Base-by-base conservation (phyloP, 371 early-diverging fungal genomes). In the Mortierella sp. region DNA sequence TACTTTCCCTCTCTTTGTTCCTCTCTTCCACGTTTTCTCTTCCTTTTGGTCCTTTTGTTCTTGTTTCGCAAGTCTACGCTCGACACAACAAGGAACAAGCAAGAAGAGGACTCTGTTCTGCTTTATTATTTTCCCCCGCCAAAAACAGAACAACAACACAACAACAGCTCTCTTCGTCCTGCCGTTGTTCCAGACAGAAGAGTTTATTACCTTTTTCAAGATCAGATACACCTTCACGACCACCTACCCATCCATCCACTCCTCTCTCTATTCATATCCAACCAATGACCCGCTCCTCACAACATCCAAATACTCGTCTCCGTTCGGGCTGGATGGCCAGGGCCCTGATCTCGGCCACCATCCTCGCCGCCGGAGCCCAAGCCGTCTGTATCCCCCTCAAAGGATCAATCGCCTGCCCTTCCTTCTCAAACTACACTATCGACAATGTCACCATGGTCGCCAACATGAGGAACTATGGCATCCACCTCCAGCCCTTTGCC, bases 361-460 rank as follows among this genome's bases (percentile, higher is more conserved):
- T 78, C 19, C 41, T 78, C 22, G 79, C 65, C 22, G 39, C 66
- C 14, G 34, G 66, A 29, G 50, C 70, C 7, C 73, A 79, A 31
- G 71, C 75, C 1, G 68, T 31, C 29, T 79, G 79, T 39, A 45
- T 79, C 22, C 63, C 75, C 29, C 68, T 79, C 22, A 53, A 52
- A n/a, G 34, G 34, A 40, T 71, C 75, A 14, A 64, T 11, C 22
- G 67, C 75, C 8, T 79, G 79, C 24, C 75, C 79, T 4, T 61
- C 43, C 24, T 79, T 52, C 34, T 67, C 67, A 4, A 24, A 48
- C 34, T 67, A 26, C 26, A 45, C 29, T 19, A 45, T 79, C 55
- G 79, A 74, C 65, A 79, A 61, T 34, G 19, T 19, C 58, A 41
- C 53, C 37, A 34, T 73, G 19, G 24, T 52, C 22, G 29, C 39